phyloP scores from a whole-genome alignment of 208 protist genomes.

The Borovskyia barvae region DNA sequence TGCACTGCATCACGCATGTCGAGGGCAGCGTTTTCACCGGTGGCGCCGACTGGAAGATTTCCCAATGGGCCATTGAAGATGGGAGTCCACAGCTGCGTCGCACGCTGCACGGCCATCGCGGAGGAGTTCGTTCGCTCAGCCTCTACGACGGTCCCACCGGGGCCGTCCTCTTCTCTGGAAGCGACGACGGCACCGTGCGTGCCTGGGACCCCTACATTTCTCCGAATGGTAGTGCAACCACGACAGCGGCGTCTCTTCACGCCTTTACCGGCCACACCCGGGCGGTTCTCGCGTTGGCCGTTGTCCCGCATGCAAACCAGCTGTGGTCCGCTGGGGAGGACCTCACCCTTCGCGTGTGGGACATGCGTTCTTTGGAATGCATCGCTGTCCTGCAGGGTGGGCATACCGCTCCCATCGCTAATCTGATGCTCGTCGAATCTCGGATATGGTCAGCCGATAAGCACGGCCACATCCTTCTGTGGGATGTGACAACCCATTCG shows the following conservation, averaged over 20 bases:
- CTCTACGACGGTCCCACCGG: constrained; percentile 57
- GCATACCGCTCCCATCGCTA: constrained; percentile 69
- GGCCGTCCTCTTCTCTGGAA: constrained; percentile 75
- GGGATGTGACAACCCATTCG: constrained; percentile 73
- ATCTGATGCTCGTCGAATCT: constrained; percentile 49
- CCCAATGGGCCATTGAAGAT: constrained; percentile 47
- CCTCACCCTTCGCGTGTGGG: constrained; percentile 79
- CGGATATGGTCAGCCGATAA: constrained; percentile 88
- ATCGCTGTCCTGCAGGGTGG: constrained; percentile 32
- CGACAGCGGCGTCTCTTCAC: constrained; percentile 39
- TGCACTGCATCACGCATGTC: constrained; percentile 32
- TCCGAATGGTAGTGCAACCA: constrained; percentile 7
- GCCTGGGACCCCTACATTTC: constrained; percentile 79
- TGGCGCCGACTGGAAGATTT: constrained; percentile 76
- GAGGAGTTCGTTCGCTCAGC: constrained; percentile 56
- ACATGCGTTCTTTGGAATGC: constrained; percentile 59
- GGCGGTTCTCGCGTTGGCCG: constrained; percentile 46
- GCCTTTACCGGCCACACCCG: constrained; percentile 54
- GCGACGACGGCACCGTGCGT: constrained; percentile 68
- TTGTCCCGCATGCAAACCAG: constrained; percentile 60
- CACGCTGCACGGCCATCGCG: constrained; percentile 59
- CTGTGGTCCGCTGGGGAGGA: constrained; percentile 84
- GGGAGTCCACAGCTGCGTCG: constrained; percentile 29
- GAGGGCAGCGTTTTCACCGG: constrained; percentile 76
- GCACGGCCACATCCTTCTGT: constrained; percentile 74